Evolutionary conservation across 371 early-diverging fungal genomes (phyloP), one percentile per base, ranked within the genome.

Genomic region (Syncephalastrum sp.): DNA sequence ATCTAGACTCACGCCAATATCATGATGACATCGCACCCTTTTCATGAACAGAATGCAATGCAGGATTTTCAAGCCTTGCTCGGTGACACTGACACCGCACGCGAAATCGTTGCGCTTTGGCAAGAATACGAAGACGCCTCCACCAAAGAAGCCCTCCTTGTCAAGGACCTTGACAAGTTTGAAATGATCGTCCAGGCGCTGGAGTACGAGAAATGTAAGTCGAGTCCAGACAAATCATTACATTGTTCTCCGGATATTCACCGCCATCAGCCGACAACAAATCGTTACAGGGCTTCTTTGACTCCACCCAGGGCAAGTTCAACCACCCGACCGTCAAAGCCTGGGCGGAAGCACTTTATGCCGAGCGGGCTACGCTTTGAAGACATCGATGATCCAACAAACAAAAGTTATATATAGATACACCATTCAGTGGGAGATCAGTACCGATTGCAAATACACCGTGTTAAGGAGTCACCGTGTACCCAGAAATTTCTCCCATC

Each of bases 171-270:
- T 53, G 97, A 96, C 74, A 96, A 95, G 66, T 93, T 90, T 75
- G 95, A 95, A 70, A 93, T 95, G 94, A 90, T 95, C 59, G 82
- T 91, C 53, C 96, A 96, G 74, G 95, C 95, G 3, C 67, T 91
- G 23, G 94, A 94, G 70, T 96, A 96, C 60, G 96, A 96, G 55
- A 77, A 86, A 73, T 79, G 92, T 89, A 80, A 74, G 79, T 53
- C 15, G 14, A 12, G 42, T 7, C 0, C 6, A 19, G 4, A 52
- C 24, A 29, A 4, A 49, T 0, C 16, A 16, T 38, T 29, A 47
- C 25, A 16, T 4, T n/a, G n/a, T 44, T 21, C n/a, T 5, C 27
- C 7, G 6, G 15, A 42, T 29, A 17, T 41, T 45, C 8, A 41
- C 48, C 17, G 12, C 47, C 16, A 42, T 19, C 15, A 89, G 88